Percentiles rank a stretch among this genome's conserved stretches.
phyloP scores from a whole-genome alignment of 495 filamentous ascomycete species.

The Daldinia caldariorum region DNA sequence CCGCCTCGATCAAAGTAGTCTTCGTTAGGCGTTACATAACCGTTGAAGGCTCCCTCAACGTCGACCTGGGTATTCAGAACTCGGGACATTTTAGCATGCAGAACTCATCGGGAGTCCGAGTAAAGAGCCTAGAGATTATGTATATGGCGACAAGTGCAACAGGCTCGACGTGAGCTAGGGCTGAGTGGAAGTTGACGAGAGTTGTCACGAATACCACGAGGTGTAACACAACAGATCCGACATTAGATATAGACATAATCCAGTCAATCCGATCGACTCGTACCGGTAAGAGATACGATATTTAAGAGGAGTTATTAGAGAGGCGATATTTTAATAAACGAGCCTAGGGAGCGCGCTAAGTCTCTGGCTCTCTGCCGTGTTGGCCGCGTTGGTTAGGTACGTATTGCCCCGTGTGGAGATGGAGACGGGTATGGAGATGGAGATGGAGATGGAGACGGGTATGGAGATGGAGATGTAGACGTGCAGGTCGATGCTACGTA shows the following conservation, averaged over 20 bases:
- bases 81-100: slow-evolving; percentile 45
- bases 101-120: slow-evolving; percentile 44
- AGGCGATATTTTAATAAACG: slow-evolving; percentile 7
- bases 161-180: slow-evolving; percentile 49
- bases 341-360: slow-evolving; percentile 1
- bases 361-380: slow-evolving; percentile 17
- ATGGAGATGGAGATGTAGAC: neutral
- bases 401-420: neutral
- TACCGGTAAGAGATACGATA: slow-evolving; percentile 16
- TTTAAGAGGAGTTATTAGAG: neutral
- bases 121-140: slow-evolving; percentile 46
- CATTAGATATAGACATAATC: slow-evolving; percentile 52
- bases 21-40: slow-evolving; percentile 46
- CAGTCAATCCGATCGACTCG: slow-evolving; percentile 16
- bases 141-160: slow-evolving; percentile 48
- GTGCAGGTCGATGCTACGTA: slow-evolving; percentile 28
- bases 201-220: slow-evolving; percentile 54
- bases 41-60: slow-evolving; percentile 28
- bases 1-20: slow-evolving; percentile 33
- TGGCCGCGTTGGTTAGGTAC: no score
- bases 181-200: slow-evolving; percentile 53
- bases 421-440: neutral
- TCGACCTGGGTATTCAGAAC: slow-evolving; percentile 32
- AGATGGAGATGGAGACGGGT: neutral
- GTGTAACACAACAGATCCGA: slow-evolving; percentile 52